Percentiles rank a stretch among this genome's conserved stretches.
phyloP scores from a whole-genome alignment of 768 basidiomycete species.

The Podaxis pistillaris region DNA sequence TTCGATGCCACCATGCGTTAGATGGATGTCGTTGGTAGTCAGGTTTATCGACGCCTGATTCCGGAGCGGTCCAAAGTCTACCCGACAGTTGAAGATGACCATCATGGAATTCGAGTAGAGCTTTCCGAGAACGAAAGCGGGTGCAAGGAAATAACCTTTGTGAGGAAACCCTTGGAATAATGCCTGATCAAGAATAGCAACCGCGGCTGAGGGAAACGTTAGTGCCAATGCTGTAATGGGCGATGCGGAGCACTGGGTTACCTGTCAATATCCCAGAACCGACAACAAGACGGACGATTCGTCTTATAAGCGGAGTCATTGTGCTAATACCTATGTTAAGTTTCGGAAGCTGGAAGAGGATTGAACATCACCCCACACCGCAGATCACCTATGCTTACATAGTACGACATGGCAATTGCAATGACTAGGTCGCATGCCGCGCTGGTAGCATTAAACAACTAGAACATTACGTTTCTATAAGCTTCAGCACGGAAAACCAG shows the following conservation, averaged over 20 bases:
- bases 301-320: constrained; percentile 13
- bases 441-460: constrained; percentile 24
- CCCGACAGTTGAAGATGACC: constrained; percentile 1
- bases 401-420: constrained; percentile 21
- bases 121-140: constrained; percentile 21
- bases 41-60: background rate
- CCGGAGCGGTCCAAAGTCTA: background rate
- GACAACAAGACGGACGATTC: constrained; percentile 18
- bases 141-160: constrained; percentile 21
- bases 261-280: constrained; percentile 19
- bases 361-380: background rate
- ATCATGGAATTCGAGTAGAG: constrained; percentile 21
- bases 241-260: background rate
- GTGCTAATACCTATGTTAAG: constrained; percentile 11
- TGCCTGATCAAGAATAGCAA: constrained; percentile 19
- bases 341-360: background rate
- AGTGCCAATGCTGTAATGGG: background rate
- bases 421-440: constrained; percentile 24
- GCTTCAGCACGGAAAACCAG: background rate
- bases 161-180: constrained; percentile 19
- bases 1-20: background rate
- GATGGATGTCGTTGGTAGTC: background rate
- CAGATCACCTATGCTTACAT: constrained; percentile 13
- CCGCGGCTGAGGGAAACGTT: constrained; percentile 17
- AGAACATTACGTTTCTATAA: background rate